Percentiles rank a stretch among this genome's conserved stretches.
Evolutionary conservation across 768 basidiomycete species (phyloP).

Genomic region (Pleurotus cornucopiae): DNA sequence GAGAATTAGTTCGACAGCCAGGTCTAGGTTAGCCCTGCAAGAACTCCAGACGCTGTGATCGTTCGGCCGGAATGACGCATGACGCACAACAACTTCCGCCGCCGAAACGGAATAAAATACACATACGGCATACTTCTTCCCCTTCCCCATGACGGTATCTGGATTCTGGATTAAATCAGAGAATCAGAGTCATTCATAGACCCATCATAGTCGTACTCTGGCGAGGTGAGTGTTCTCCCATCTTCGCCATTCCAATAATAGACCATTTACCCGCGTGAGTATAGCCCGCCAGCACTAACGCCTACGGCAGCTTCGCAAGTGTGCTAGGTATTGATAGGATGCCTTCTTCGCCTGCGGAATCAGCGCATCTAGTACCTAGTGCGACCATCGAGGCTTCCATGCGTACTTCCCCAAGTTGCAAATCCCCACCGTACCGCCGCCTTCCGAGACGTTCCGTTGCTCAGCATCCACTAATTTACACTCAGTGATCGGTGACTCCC

Average conservation of each 20-base stretch:
- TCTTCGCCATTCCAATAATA: too few relatives aligned
- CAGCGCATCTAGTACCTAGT: too few relatives aligned
- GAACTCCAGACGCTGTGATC: background rate
- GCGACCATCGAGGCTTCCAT: too few relatives aligned
- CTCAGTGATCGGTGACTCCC: too few relatives aligned
- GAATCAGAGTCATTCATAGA: background rate
- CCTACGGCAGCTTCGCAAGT: too few relatives aligned
- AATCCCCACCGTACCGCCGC: constrained; percentile 9
- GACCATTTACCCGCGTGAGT: too few relatives aligned
- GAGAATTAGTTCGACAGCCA: too few relatives aligned
- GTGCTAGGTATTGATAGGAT: too few relatives aligned
- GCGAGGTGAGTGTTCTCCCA: too few relatives aligned
- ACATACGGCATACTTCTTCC: background rate
- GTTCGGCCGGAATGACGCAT: background rate
- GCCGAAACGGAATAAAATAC: background rate
- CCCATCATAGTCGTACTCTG: background rate
- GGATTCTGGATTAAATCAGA: background rate
- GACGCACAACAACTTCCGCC: background rate
- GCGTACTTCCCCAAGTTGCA: background rate
- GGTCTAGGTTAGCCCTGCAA: background rate
- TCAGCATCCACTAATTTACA: background rate
- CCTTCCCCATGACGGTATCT: background rate
- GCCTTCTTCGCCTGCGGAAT: too few relatives aligned
- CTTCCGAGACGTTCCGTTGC: constrained; percentile 5
- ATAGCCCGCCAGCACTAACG: too few relatives aligned